These are phyloP conservation scores for Phytophthora agathidicida DNA, from an alignment of 352 stramenopile species.

Conservation along the genomic window DNA sequence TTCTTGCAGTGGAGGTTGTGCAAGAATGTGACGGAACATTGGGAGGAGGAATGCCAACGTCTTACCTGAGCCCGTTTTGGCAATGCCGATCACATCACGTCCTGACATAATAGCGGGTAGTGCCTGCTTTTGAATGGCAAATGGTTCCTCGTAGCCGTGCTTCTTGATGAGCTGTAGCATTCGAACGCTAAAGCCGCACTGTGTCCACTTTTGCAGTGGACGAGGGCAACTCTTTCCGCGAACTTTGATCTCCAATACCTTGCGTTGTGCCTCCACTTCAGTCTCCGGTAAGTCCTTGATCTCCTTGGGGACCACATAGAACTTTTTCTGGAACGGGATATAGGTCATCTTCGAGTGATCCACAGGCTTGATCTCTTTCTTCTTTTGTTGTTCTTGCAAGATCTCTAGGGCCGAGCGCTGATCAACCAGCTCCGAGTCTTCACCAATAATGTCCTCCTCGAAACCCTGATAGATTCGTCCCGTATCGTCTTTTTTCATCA, in stretches of 20 bases:
- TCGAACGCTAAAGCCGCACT: constrained; percentile 97
- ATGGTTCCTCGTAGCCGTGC: constrained; percentile 94
- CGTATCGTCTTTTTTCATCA: constrained; percentile 65
- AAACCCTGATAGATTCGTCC: constrained; percentile 85
- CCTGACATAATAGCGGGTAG: constrained; percentile 99
- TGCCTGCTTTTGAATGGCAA: constrained; percentile 97
- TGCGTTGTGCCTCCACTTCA: constrained; percentile 78
- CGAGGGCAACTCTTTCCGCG: constrained; percentile 96
- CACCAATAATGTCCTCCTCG: constrained; percentile 85
- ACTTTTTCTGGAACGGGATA: constrained; percentile 97
- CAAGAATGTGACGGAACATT: constrained; percentile 96
- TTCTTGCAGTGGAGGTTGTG: constrained; percentile 91
- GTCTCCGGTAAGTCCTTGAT: constrained; percentile 92
- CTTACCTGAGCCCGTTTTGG: constrained; percentile 96
- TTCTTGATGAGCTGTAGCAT: constrained; percentile 96
- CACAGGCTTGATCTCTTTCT: constrained; percentile 95
- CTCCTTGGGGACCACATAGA: constrained; percentile 97
- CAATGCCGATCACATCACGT: constrained; percentile 99
- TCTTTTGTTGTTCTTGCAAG: constrained; percentile 91
- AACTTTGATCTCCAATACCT: constrained; percentile 96
- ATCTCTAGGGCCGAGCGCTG: constrained; percentile 90
- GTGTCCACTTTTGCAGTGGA: constrained; percentile 96
- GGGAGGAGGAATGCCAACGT: constrained; percentile 92
- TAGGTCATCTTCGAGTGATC: constrained; percentile 98
- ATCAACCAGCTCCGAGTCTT: constrained; percentile 78